Evolutionary conservation across 305 asterid species (phyloP), one percentile per base, ranked within the genome.

Genomic region (Fraxinus xanthoxyloides): DNA sequence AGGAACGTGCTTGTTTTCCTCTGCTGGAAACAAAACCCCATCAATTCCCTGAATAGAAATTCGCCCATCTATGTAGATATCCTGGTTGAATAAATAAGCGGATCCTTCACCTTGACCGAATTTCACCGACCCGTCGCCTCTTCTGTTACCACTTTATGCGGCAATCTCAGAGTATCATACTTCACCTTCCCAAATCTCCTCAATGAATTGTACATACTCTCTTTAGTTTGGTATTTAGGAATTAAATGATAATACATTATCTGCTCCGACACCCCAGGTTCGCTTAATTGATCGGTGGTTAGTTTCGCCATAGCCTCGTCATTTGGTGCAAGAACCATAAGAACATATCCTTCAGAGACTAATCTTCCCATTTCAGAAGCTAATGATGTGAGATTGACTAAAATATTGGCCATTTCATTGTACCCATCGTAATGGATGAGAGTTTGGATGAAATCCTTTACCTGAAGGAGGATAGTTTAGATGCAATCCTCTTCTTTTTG

Each of bases 31-130:
- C 84, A 96, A 82, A 59, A 96, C 98, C 24, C 94, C 93, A 69
- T 96, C 98, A 24, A 96, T 96, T 1, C 99, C 99, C 86, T 96
- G 99, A 36, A 96, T 98, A 1, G 98, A 96, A 30, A 96, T 96
- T 84, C 99, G 80, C 30, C 99, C 99, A 81, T 96, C 99, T 34
- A 97, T 96, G 28, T 96, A 96, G 0, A 96, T 92, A 87, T 94
- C 99, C 4, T 98, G 98, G 85, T 96, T 98, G 28, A 96, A 88
- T 31, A 96, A 86, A 82, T 96, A 94, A 0, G 97, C 98, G n/a
- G 98, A 92, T 7, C 90, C 94, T 76, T 93, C 98, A 0, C 90
- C 97, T 3, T 83, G 86, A 46, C 99, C 99, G 78, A 95, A 95
- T 67, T 89, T 92, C 2, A 95, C 99, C 10, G 97, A 93, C 80